These are phyloP conservation scores for Mucor circinelloides DNA, from an alignment of 371 early-diverging fungal species.

Conservation along the genomic window DNA sequence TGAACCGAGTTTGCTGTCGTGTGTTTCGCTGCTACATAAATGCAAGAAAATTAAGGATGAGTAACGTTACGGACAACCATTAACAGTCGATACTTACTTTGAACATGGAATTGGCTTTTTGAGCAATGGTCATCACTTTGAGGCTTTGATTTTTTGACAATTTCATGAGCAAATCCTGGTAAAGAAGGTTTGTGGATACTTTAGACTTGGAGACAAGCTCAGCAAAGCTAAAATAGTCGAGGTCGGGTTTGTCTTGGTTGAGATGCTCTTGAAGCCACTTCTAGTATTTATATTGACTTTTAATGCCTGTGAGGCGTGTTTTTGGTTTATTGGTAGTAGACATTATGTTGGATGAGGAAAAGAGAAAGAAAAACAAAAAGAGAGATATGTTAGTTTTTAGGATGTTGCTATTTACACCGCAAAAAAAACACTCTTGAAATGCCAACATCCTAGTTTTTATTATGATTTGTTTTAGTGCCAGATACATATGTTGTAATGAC, in stretches of 20 bases:
- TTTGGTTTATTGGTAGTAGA: neutral
- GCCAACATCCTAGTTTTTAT: too few relatives aligned
- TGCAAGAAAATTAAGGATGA: too few relatives aligned
- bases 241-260: neutral
- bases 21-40: too few relatives aligned
- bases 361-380: neutral
- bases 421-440: too few relatives aligned
- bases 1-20: too few relatives aligned
- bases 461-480: too few relatives aligned
- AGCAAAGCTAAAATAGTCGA: neutral
- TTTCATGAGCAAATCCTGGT: neutral
- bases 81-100: neutral
- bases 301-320: neutral
- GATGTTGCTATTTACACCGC: too few relatives aligned
- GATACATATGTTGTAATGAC: too few relatives aligned
- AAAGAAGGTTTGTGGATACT: neutral
- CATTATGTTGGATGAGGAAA: neutral
- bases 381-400: too few relatives aligned
- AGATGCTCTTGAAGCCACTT: neutral
- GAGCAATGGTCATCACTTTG: slow-evolving; percentile 2
- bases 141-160: neutral
- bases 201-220: neutral
- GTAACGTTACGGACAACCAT: too few relatives aligned
- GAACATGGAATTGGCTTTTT: neutral
- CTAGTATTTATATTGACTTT: neutral